Evolutionary conservation across 2,329 filamentous ascomycete genomes (phyloP), one percentile per base, ranked within the genome.

Genomic region (Clonostachys solani): DNA sequence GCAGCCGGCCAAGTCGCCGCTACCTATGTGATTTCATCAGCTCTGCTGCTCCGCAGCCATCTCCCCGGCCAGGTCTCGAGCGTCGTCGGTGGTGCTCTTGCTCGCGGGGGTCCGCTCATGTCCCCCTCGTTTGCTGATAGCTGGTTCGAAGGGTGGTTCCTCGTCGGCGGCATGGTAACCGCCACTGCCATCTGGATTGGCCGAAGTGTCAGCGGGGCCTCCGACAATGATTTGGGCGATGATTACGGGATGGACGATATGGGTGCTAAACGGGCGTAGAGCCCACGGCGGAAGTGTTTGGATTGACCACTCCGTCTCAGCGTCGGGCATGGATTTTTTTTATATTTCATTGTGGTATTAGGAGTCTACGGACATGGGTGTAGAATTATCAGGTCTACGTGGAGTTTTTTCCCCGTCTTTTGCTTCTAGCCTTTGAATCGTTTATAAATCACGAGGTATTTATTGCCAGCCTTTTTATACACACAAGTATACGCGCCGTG

Each of bases 111-210:
- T 3, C 38, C 89, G 15, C 72, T 95, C 84, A 72, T 92, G 86
- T 63, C 68, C 46, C 75, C 75, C 5, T 64, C 62, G 10, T 79
- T 80, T 52, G 76, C 78, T 35, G 72, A 95, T 58, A 75, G 80
- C 33, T 95, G 90, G 90, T 95, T 95, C 56, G 90, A 95, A 63
- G 84, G 82, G 8, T 92, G 89, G 84, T 95, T 95, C 63, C 65
- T 95, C 47, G 61, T 83, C 4, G 85, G 86, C 6, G 86, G 84
- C 51, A 69, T 74, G 1, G 59, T 77, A 12, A 94, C 89, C 2
- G 83, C 77, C 2, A 59, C 79, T n/a, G 89, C 87, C 0, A 83
- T 95, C 18, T 88, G 86, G 75, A 61, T 91, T 5, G 86, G 87
- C 1, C 75, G 81, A 51, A 84, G 81, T 60, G 69, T 89, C 3